These are phyloP conservation scores for Hondaea fermentalgiana DNA, from an alignment of 108 stramenopile species.

Conservation along the genomic window DNA sequence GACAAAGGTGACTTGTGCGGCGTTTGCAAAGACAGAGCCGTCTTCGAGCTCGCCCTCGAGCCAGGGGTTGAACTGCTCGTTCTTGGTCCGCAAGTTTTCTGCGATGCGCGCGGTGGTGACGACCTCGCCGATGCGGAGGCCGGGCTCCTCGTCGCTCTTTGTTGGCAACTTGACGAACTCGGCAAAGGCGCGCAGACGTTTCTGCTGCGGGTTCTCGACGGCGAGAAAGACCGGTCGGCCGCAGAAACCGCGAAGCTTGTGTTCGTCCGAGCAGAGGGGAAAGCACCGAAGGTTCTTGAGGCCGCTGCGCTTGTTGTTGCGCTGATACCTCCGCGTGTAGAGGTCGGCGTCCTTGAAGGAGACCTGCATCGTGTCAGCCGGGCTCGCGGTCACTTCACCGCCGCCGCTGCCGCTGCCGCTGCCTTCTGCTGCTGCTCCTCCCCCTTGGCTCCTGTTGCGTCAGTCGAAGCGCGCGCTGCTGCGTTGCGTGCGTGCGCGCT, in stretches of 20 bases:
- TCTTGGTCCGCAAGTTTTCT: background rate
- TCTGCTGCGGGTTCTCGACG: background rate
- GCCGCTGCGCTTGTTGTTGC: conserved; percentile 4
- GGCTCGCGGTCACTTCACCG: no score
- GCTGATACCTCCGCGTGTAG: background rate
- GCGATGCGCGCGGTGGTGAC: background rate
- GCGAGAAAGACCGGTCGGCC: background rate
- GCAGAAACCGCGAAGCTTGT: conserved; percentile 7
- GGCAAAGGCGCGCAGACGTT: background rate
- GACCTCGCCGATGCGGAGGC: background rate
- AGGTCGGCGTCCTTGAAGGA: background rate
- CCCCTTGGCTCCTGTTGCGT: no score
- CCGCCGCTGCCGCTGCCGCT: no score
- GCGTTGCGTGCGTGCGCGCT: no score
- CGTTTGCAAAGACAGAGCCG: background rate
- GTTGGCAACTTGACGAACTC: background rate
- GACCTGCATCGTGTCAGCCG: background rate
- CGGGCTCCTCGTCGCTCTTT: background rate
- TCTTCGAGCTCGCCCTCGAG: background rate
- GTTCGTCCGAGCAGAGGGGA: background rate
- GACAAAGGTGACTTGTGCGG: background rate
- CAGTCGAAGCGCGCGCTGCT: no score
- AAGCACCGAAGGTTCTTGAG: conserved; percentile 14
- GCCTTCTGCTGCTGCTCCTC: no score
- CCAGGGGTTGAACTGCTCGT: background rate